Base-by-base conservation (phyloP, 2,329 filamentous ascomycete species). In the Colletotrichum sp. region DNA sequence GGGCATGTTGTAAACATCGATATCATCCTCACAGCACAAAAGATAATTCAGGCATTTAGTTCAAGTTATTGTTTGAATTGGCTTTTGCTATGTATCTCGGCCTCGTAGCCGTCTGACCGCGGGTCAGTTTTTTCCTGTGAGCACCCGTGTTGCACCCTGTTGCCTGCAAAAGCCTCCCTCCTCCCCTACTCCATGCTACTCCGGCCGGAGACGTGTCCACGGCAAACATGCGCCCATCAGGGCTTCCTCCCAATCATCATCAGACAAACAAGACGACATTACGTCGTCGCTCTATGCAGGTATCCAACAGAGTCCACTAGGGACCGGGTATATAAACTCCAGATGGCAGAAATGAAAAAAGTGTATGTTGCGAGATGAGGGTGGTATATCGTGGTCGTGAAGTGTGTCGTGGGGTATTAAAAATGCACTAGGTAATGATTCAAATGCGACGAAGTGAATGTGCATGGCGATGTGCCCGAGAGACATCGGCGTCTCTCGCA, bases 261-360 rank as follows among this genome's bases (percentile, higher is more conserved):
- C 67, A 61, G 34, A 57, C 58, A 73, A 58, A 48, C 34, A 58
- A 63, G 70, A 67, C 69, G 28, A 68, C 52, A 30, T 55, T 8
- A 63, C 43, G 68, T 73, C 73, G 57, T 64, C 73, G 18, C 10
- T 67, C 57, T 38, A 75, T 73, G 69, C 73, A 75, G 73, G 69
- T 73, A 75, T 75, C 43, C 66, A 75, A 77, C 68, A 75, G 72
- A 75, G 77, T 71, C 75, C 74, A 61, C 65, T 67, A 30, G 28
- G 77, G 72, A 72, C 72, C 66, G 77, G 77, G 77, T 78, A 78
- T 78, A 78, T 75, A 68, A 48, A 78, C 64, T 75, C 64, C 64
- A 75, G 63, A 75, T 24, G 43, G 43, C 69, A 74, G 48, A 73
- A 72, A 63, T n/a, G 67, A 70, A 75, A 28, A 71, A 77, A 43